phyloP scores from a whole-genome alignment of 1,284 basidiomycete species.

The Leccinum subatratum region DNA sequence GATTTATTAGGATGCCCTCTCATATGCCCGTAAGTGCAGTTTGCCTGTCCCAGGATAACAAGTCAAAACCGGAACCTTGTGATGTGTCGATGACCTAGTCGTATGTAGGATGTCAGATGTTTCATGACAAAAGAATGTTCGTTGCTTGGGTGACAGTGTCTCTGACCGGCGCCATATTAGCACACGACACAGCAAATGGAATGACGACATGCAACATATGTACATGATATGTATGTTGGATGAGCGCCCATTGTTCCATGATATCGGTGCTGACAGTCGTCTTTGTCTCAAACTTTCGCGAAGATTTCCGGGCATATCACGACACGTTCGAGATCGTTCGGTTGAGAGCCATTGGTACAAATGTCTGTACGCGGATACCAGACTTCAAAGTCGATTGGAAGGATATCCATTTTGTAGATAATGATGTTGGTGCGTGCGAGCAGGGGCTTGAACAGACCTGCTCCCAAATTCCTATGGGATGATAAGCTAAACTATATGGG shows the following conservation, averaged over 20 bases:
- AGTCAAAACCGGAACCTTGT: neutral
- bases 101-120: slow-evolving; percentile 46
- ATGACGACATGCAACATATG: slow-evolving; percentile 19
- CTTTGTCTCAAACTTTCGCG: too few relatives aligned
- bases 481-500: neutral
- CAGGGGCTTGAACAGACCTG: slow-evolving; percentile 56
- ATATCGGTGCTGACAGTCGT: too few relatives aligned
- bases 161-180: slow-evolving; percentile 31
- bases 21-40: too few relatives aligned
- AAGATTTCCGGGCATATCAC: too few relatives aligned
- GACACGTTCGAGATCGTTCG: slow-evolving; percentile 52
- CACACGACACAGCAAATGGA: neutral
- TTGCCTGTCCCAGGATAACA: slow-evolving; percentile 41
- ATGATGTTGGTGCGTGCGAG: slow-evolving; percentile 55
- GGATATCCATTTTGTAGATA: slow-evolving; percentile 67
- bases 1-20: too few relatives aligned
- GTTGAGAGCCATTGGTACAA: slow-evolving; percentile 53
- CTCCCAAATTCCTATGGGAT: slow-evolving; percentile 56
- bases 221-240: slow-evolving; percentile 50
- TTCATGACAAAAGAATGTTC: slow-evolving; percentile 48
- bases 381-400: slow-evolving; percentile 55
- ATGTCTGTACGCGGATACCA: slow-evolving; percentile 55
- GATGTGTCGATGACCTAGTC: neutral
- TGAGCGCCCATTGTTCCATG: too few relatives aligned
- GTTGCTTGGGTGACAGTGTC: slow-evolving; percentile 42